phyloP scores from a whole-genome alignment of 352 stramenopile species.

The Phytophthora pistaciae region DNA sequence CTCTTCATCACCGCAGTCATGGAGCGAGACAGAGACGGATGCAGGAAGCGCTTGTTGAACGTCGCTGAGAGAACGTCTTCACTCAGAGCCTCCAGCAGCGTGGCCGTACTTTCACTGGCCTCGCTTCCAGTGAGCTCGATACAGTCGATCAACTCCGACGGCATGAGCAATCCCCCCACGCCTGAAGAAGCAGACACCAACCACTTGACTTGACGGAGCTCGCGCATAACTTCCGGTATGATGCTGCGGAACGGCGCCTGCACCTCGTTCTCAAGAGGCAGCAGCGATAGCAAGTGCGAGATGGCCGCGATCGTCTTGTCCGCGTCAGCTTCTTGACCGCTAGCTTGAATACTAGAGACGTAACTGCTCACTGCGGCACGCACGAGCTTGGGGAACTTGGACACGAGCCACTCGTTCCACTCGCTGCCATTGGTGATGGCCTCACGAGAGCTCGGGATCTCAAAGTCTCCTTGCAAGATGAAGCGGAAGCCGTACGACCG shows the following conservation, averaged over 20 bases:
- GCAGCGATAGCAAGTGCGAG: conserved; percentile 51
- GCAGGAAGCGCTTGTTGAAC: conserved; percentile 65
- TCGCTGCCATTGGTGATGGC: conserved; percentile 84
- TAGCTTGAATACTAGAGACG: conserved; percentile 17
- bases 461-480: conserved; percentile 90
- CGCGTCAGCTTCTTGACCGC: background rate
- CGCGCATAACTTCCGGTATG: conserved; percentile 68
- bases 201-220: conserved; percentile 61
- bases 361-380: conserved; percentile 37
- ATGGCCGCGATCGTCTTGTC: conserved; percentile 31
- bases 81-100: conserved; percentile 23
- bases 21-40: conserved; percentile 43
- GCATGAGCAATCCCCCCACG: conserved; percentile 26
- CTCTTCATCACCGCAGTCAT: conserved; percentile 61
- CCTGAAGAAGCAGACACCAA: conserved; percentile 33
- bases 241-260: conserved; percentile 74
- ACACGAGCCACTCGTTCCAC: conserved; percentile 91
- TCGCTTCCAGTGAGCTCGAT: conserved; percentile 23
- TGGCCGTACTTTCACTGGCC: conserved; percentile 20
- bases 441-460: conserved; percentile 87
- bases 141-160: conserved; percentile 61
- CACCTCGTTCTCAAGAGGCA: conserved; percentile 78
- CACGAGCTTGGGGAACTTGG: conserved; percentile 71
- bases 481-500: conserved; percentile 87
- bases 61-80: conserved; percentile 36